A percentile compares a stretch with the other conserved stretches of the same genome.
Conservation (phyloP, 257 asterid species). For the Solanum pennellii region DNA sequence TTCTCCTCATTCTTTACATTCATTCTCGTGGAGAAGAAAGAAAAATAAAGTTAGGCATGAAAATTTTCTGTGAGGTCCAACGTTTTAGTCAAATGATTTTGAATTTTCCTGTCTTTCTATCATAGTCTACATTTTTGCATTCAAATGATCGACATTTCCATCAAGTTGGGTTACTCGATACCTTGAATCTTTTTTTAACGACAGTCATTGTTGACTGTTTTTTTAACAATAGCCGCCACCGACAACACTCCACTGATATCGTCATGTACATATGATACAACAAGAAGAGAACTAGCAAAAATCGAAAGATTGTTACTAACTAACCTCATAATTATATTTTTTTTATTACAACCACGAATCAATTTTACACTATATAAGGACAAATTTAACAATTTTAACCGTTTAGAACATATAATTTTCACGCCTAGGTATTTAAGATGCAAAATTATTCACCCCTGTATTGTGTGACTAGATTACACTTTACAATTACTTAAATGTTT, state of each 20-base stretch:
- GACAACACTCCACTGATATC: neutral
- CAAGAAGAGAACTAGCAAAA: neutral
- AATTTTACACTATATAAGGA: neutral
- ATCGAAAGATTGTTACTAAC: no score
- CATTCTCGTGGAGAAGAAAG: neutral
- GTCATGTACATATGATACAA: neutral
- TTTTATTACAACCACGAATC: no score
- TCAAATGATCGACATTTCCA: no score
- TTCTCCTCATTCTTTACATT: neutral
- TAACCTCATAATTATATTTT: no score
- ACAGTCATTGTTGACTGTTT: neutral
- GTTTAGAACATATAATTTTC: neutral
- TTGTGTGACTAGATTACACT: neutral
- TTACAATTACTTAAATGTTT: neutral
- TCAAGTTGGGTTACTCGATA: neutral
- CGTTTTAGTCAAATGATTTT: no score
- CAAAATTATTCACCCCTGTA: neutral
- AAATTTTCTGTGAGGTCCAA: no score
- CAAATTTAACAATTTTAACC: neutral
- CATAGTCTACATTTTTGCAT: neutral
- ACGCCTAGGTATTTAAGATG: neutral
- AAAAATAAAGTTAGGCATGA: neutral
- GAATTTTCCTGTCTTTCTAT: no score
- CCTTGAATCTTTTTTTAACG: neutral
- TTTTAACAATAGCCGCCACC: rapidly evolving